Evolutionary conservation across 2,329 filamentous ascomycete genomes (phyloP).

Genomic region (Tolypocladium inflatum): DNA sequence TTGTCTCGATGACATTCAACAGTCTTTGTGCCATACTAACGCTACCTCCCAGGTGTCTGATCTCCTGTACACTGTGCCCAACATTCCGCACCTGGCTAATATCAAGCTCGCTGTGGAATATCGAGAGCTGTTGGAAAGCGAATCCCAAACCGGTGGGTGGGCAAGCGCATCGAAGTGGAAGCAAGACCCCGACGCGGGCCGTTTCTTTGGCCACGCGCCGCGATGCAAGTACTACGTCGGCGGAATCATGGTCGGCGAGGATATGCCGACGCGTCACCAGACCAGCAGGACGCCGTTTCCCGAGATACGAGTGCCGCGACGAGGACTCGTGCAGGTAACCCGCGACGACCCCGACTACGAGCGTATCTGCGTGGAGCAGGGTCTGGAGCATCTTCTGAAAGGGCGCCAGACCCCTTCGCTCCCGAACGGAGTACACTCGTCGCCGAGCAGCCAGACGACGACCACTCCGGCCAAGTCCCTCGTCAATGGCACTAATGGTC

Average conservation of each 20-base stretch:
- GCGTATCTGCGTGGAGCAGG: slow-evolving; percentile 45
- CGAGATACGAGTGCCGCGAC: slow-evolving; percentile 44
- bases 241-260: slow-evolving; percentile 43
- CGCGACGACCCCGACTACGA: slow-evolving; percentile 49
- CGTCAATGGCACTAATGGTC: slow-evolving; percentile 21
- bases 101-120: slow-evolving; percentile 49
- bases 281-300: slow-evolving; percentile 46
- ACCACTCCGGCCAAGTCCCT: slow-evolving; percentile 11
- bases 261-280: slow-evolving; percentile 33
- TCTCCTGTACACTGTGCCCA: slow-evolving; percentile 48
- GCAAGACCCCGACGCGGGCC: slow-evolving; percentile 43
- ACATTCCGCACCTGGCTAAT: slow-evolving; percentile 46
- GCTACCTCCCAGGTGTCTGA: slow-evolving; percentile 42
- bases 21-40: neutral
- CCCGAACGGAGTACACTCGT: slow-evolving; percentile 37
- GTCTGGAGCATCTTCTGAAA: slow-evolving; percentile 43
- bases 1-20: neutral
- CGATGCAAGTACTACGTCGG: slow-evolving; percentile 49
- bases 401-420: slow-evolving; percentile 33
- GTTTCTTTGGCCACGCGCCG: slow-evolving; percentile 45
- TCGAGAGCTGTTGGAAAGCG: slow-evolving; percentile 45
- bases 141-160: slow-evolving; percentile 33
- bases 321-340: slow-evolving; percentile 41
- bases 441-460: slow-evolving; percentile 30
- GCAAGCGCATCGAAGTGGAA: slow-evolving; percentile 45